phyloP scores from a whole-genome alignment of 225 moss, liverwort and hornwort species.

The Takakia lepidozioides region DNA sequence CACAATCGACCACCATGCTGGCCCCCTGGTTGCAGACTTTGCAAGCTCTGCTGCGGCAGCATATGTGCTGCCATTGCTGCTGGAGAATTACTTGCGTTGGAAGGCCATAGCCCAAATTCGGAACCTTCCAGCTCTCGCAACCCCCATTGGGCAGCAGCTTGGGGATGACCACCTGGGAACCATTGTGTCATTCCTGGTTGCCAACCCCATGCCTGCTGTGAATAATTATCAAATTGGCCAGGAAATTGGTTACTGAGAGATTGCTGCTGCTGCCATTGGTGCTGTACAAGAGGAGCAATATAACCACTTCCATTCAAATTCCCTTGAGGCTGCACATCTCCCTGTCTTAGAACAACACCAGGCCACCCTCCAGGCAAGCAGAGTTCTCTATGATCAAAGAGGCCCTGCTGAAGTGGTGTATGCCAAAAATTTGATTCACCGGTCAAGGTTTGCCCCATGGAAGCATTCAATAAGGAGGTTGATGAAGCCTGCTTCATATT shows the following conservation, averaged over 20 bases:
- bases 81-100: not conserved
- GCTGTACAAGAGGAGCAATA: not conserved
- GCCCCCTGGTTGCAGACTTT: not conserved
- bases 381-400: not conserved
- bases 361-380: not conserved
- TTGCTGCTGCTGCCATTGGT: not conserved
- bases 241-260: not conserved
- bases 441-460: not conserved
- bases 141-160: not conserved
- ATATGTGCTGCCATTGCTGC: not conserved
- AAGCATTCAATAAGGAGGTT: too few species aligned
- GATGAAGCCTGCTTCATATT: too few species aligned
- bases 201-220: not conserved
- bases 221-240: not conserved
- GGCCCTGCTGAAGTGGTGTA: not conserved
- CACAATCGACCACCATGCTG: too few species aligned
- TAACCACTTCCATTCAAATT: not conserved
- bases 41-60: not conserved
- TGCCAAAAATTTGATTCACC: not conserved
- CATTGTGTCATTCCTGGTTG: not conserved
- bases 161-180: not conserved
- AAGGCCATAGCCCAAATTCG: slow-evolving; percentile 6
- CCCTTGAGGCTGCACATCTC: not conserved
- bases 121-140: slow-evolving; percentile 1
- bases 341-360: not conserved